Conservation (phyloP, 805 yeast genomes). For the Saccharomyces paradoxus region DNA sequence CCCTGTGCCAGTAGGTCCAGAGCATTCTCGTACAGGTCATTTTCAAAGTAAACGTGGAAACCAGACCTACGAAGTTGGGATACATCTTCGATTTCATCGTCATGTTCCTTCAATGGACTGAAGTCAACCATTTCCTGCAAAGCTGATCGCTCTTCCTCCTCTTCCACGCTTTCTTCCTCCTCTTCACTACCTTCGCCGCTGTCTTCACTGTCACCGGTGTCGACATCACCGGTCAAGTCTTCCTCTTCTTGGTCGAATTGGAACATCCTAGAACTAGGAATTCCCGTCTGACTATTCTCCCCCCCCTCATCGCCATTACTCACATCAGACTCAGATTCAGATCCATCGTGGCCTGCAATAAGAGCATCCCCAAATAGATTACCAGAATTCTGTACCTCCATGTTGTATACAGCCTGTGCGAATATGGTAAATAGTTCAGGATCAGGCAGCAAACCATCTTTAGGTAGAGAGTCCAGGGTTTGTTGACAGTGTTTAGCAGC, state of each 20-base stretch:
- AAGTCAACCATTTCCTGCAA: background rate
- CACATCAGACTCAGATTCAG: constrained; percentile 10
- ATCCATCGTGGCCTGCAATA: constrained; percentile 17
- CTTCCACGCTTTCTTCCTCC: constrained; percentile 1
- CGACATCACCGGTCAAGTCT: constrained; percentile 6
- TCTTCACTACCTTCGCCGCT: constrained; percentile 5
- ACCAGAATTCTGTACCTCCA: background rate
- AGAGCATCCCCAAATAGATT: background rate
- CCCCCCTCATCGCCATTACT: constrained; percentile 19
- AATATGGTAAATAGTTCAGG: constrained; percentile 3
- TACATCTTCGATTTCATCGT: background rate
- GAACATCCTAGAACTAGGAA: constrained; percentile 9
- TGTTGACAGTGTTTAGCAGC: constrained; percentile 66
- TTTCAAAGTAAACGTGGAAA: constrained; percentile 11
- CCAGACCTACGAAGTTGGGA: background rate
- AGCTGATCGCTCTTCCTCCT: background rate
- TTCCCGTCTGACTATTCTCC: constrained; percentile 50
- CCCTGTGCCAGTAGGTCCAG: constrained; percentile 73
- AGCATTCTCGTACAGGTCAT: constrained; percentile 58
- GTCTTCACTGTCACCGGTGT: constrained; percentile 2
- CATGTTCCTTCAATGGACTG: background rate
- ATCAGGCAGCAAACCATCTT: background rate
- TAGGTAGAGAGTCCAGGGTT: constrained; percentile 33
- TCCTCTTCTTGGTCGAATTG: constrained; percentile 25
- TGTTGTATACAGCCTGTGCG: background rate